Conservation (phyloP, 2,329 filamentous ascomycete genomes). For the Scytalidium sp. region DNA sequence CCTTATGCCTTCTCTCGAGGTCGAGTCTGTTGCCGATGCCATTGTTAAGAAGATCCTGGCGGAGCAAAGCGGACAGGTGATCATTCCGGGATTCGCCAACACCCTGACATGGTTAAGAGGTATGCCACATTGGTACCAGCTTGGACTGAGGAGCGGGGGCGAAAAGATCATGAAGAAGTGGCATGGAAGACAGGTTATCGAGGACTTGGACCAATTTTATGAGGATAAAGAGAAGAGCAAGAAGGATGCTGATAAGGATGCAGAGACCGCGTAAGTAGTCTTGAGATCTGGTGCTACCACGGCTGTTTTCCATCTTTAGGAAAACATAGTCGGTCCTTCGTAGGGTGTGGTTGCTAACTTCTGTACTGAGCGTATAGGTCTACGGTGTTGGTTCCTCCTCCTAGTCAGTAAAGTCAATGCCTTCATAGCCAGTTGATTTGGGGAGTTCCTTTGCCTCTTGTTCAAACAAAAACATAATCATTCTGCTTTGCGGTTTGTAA, state of each 20-base stretch:
- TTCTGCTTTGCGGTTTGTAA: too few species aligned
- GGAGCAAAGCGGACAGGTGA: conserved; percentile 54
- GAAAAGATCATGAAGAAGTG: conserved; percentile 24
- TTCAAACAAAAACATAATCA: too few species aligned
- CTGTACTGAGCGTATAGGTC: conserved; percentile 11
- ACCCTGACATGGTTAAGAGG: conserved; percentile 43
- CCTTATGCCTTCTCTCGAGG: conserved; percentile 50
- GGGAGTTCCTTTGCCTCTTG: too few species aligned
- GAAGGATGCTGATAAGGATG: conserved; percentile 4
- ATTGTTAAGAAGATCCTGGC: conserved; percentile 58
- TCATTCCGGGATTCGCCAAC: conserved; percentile 45
- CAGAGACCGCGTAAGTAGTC: conserved; percentile 23
- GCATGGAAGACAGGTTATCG: conserved; percentile 27
- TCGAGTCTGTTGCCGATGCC: conserved; percentile 62
- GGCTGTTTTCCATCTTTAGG: too few species aligned
- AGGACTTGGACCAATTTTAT: conserved; percentile 25
- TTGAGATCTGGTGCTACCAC: background rate
- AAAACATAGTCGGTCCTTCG: too few species aligned
- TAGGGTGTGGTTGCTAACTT: background rate
- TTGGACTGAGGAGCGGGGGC: conserved; percentile 42
- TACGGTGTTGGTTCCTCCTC: conserved; percentile 19
- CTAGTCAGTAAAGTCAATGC: conserved; percentile 8
- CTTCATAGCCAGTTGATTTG: too few species aligned
- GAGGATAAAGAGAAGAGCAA: conserved; percentile 12
- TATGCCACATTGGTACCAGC: conserved; percentile 63